Evolutionary conservation across 2,329 filamentous ascomycete species (phyloP).

Genomic region (Endoconidiophora polonica): DNA sequence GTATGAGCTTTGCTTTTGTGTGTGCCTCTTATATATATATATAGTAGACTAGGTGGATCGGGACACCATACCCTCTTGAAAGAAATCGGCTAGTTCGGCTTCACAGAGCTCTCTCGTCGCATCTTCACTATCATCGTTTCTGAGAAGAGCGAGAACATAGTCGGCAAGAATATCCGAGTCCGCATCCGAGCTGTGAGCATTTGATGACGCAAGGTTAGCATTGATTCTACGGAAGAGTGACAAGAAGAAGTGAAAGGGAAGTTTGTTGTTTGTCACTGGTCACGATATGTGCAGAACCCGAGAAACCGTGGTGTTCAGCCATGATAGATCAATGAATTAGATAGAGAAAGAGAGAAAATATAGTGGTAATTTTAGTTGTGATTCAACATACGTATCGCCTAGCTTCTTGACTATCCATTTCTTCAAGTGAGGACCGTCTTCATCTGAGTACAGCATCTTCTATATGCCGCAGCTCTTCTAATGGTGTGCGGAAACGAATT

Average conservation of each 20-base stretch:
- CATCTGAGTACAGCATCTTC: conserved; percentile 44
- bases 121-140: conserved; percentile 45
- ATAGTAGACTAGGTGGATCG: not conserved
- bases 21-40: too few species aligned
- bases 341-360: not conserved
- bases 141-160: conserved; percentile 64
- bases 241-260: too few species aligned
- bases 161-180: conserved; percentile 71
- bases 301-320: too few species aligned
- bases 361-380: not conserved
- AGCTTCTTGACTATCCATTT: conserved; percentile 63
- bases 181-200: conserved; percentile 48
- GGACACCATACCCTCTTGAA: conserved; percentile 38
- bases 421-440: conserved; percentile 48
- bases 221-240: not conserved
- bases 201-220: too few species aligned
- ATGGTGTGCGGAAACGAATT: too few species aligned
- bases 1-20: too few species aligned
- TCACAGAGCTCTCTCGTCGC: conserved; percentile 53
- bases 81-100: conserved; percentile 57
- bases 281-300: too few species aligned
- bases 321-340: too few species aligned
- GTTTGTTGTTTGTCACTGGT: too few species aligned
- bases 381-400: conserved; percentile 47
- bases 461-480: not conserved